Evolutionary conservation across 441 rosid genomes (phyloP), one percentile per base, ranked within the genome.

Genomic region (Brassica hybrid): DNA sequence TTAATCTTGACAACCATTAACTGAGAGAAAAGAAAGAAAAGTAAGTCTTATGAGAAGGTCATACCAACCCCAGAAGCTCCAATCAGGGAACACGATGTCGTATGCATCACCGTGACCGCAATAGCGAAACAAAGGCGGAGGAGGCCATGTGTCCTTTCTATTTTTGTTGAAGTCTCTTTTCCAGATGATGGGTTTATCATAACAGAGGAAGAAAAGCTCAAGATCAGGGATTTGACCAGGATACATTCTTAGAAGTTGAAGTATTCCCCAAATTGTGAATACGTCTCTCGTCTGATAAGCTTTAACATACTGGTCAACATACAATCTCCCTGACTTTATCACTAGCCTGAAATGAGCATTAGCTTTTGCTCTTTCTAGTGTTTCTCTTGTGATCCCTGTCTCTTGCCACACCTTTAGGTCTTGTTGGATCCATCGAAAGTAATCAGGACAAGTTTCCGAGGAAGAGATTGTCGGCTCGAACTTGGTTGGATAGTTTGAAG

Each of bases 41-140:
- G 6, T 13, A 50, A 50, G 57, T 16, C 59, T 54, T 54, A 17
- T 54, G 23, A 54, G 17, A 54, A 5, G 59, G 57, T n/a, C 59
- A 17, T 54, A 58, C 92, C 92, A 86, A 38, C 94, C 91, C 94
- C 91, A 89, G 65, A 89, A 89, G 76, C 90, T 80, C 94, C 91
- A 87, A 66, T 89, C 94, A 14, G 91, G 93, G 21, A 30, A 89
- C 6, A 84, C 80, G 30, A 86, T 84, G 72, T 85, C 90, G 52
- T 84, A 66, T 0, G 84, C 67, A 10, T 83, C 76, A 48, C 69
- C 57, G 30, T 85, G 69, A 11, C 83, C 85, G 16, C 90, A 87
- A 57, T 86, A 89, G n/a, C 80, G 85, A 77, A 89, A 89, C 69
- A 87, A 41, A 0, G 93, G 89, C 0, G 93, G 90, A 6, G 89